phyloP scores from a whole-genome alignment of 768 basidiomycete genomes.

The Boletales sp. region DNA sequence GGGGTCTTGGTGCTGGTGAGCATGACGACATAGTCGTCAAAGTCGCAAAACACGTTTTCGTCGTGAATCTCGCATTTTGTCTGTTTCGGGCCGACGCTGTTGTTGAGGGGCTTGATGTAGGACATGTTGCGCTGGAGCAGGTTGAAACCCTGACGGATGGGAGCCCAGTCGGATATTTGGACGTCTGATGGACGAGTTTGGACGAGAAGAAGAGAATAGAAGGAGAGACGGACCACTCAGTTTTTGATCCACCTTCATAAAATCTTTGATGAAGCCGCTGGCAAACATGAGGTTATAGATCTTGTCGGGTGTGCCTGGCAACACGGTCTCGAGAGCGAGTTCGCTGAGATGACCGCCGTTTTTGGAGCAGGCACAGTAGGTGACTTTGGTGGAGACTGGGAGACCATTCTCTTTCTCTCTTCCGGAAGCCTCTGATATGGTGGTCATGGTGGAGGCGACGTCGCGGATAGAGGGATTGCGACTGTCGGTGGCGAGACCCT shows the following conservation, averaged over 20 bases:
- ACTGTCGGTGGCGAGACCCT: conserved; percentile 29
- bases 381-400: conserved; percentile 45
- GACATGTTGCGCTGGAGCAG: conserved; percentile 87
- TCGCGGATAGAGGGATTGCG: conserved; percentile 15
- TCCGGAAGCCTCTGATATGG: conserved; percentile 14
- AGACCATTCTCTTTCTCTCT: conserved; percentile 1
- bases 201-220: not conserved
- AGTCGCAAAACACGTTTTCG: conserved; percentile 75
- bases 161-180: conserved; percentile 94
- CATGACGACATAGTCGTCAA: conserved; percentile 78
- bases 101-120: conserved; percentile 92
- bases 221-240: conserved; percentile 60
- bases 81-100: conserved; percentile 86
- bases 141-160: conserved; percentile 55
- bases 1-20: conserved; percentile 90
- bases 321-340: conserved; percentile 67
- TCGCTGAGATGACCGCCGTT: conserved; percentile 69
- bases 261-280: conserved; percentile 93
- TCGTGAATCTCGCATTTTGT: conserved; percentile 95
- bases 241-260: conserved; percentile 87
- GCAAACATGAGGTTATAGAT: conserved; percentile 96
- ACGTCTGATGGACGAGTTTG: conserved; percentile 55
- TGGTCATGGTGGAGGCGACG: conserved; percentile 14
- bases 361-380: conserved; percentile 71
- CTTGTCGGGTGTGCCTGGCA: conserved; percentile 92